Evolutionary conservation across 179 eudicot species (phyloP).

Genomic region (Spinacia oleracea): DNA sequence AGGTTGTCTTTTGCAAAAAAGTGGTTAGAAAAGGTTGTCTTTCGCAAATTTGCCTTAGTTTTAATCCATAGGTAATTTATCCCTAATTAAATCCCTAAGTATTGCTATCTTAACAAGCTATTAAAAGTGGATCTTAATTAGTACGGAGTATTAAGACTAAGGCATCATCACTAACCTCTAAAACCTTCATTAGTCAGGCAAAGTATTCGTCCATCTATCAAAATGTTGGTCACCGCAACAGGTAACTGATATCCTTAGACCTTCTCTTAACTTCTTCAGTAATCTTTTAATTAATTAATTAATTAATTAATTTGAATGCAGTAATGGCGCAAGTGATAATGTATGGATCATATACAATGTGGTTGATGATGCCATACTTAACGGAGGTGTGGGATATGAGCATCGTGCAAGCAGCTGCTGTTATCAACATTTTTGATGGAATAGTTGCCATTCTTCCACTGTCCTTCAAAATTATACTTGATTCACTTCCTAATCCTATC

Average conservation of each 20-base stretch:
- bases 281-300: too few species aligned
- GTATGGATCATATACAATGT: conserved; percentile 15
- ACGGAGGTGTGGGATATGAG: conserved; percentile 4
- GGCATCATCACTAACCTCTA: too few species aligned
- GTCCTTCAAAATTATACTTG: not conserved
- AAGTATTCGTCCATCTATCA: not conserved
- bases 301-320: too few species aligned
- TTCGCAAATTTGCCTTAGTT: too few species aligned
- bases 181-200: not conserved
- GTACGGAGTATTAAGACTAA: too few species aligned
- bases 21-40: too few species aligned
- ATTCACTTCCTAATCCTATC: not conserved
- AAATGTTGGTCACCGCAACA: conserved; percentile 1
- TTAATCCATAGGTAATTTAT: too few species aligned
- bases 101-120: too few species aligned
- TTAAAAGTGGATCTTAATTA: too few species aligned
- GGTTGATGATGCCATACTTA: conserved; percentile 19
- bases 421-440: conserved; percentile 12
- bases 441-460: conserved; percentile 12
- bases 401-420: conserved; percentile 10
- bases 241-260: not conserved
- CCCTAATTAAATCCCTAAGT: too few species aligned
- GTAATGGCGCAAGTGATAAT: not conserved
- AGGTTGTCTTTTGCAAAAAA: too few species aligned
- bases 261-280: not conserved